These are phyloP conservation scores for Umbilicus rupestris DNA, from an alignment of 164 flowering plant species.

Conservation along the genomic window DNA sequence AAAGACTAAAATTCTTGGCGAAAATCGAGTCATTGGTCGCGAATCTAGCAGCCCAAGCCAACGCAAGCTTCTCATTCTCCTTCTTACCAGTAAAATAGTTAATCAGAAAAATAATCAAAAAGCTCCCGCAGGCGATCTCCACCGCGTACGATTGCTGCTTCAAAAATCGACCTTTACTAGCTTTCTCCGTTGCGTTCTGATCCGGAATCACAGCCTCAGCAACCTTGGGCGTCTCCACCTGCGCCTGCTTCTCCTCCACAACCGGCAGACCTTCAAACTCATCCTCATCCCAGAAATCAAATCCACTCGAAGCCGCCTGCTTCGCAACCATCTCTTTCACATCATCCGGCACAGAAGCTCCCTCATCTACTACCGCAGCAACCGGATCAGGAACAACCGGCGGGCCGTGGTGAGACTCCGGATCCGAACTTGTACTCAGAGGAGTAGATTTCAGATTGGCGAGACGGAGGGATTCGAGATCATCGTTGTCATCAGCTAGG, in stretches of 20 bases:
- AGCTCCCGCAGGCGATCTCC: constrained; percentile 59
- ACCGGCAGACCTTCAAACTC: constrained; percentile 86
- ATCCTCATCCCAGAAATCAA: constrained; percentile 94
- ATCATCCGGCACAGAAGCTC: constrained; percentile 6
- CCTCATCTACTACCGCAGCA: neutral
- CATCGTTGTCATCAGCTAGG: constrained; percentile 8
- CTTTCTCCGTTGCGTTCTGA: constrained; percentile 11
- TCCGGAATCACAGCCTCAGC: constrained; percentile 16
- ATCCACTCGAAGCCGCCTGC: constrained; percentile 26
- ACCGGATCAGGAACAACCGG: neutral
- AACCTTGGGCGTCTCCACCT: constrained; percentile 6
- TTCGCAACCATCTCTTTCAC: neutral
- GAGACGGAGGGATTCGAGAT: constrained; percentile 4
- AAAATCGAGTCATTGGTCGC: constrained; percentile 77
- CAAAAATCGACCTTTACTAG: constrained; percentile 1
- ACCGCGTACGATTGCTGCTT: constrained; percentile 23
- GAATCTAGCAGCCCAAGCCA: constrained; percentile 81
- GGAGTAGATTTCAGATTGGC: constrained; percentile 6
- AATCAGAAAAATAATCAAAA: constrained; percentile 50
- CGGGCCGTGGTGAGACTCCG: constrained; percentile 3
- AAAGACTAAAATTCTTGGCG: constrained; percentile 77
- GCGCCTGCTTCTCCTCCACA: constrained; percentile 10
- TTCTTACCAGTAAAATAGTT: constrained; percentile 83
- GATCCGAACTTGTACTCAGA: neutral
- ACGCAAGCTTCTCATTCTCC: constrained; percentile 83